Percentiles rank a stretch among this genome's conserved stretches.
phyloP scores from a whole-genome alignment of 1,284 basidiomycete species.

The Austropuccinia psidii region DNA sequence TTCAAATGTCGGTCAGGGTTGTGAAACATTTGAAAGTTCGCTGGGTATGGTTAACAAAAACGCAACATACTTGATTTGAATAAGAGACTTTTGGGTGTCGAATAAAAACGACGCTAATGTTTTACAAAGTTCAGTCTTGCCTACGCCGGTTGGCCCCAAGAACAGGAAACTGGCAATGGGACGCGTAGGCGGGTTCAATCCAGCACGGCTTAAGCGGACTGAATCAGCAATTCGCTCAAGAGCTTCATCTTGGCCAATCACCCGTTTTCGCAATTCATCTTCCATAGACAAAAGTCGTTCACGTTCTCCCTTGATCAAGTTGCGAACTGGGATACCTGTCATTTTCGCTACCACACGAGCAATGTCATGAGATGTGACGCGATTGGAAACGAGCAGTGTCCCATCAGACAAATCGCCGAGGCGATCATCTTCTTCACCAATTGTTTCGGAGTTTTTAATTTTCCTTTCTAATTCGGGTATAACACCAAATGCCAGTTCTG shows the following conservation, averaged over 20 bases:
- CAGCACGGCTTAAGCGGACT: slow-evolving; percentile 80
- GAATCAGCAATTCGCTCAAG: slow-evolving; percentile 66
- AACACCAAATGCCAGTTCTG: slow-evolving; percentile 67
- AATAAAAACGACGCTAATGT: slow-evolving; percentile 76
- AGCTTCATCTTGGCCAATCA: slow-evolving; percentile 82
- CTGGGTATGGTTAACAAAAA: not conserved
- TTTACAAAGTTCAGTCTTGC: slow-evolving; percentile 82
- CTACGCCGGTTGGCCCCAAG: slow-evolving; percentile 76
- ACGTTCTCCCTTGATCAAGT: slow-evolving; percentile 76
- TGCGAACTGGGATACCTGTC: slow-evolving; percentile 85
- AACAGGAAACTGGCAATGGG: slow-evolving; percentile 89
- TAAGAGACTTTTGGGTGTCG: slow-evolving; percentile 71
- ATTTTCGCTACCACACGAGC: slow-evolving; percentile 72
- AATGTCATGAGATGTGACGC: slow-evolving; percentile 81
- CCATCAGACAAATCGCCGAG: slow-evolving; percentile 51
- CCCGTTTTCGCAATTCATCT: slow-evolving; percentile 61
- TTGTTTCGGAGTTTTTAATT: slow-evolving; percentile 54
- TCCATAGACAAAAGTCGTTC: slow-evolving; percentile 89
- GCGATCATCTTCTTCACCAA: slow-evolving; percentile 56
- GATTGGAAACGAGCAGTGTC: slow-evolving; percentile 60
- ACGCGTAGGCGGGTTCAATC: slow-evolving; percentile 72
- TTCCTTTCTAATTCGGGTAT: slow-evolving; percentile 72
- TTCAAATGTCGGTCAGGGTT: not conserved
- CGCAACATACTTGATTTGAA: slow-evolving; percentile 47
- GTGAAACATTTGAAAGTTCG: slow-evolving; percentile 50